Evolutionary conservation across 2,329 filamentous ascomycete genomes (phyloP), one percentile per base, ranked within the genome.

Genomic region (Colletotrichum kahawae): DNA sequence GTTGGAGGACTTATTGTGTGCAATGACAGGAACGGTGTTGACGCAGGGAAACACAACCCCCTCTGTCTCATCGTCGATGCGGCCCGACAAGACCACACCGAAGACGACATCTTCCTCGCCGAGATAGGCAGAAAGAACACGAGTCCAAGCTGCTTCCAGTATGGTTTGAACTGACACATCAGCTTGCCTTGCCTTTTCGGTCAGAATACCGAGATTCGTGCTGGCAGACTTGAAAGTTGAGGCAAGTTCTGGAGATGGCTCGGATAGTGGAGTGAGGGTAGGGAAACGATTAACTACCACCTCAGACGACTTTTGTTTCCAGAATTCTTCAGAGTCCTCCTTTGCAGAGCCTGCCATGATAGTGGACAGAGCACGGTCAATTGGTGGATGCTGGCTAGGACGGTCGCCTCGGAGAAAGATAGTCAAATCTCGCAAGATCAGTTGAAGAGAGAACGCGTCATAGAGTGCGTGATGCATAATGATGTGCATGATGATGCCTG

Each of bases 391-490:
- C 14, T 67, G n/a, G 5, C 38, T 18, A 2, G 78, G 66, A 7
- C 75, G 24, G 10, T 71, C 60, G 9, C 79, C 79, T 4, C 77
- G 68, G 7, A 88, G 51, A 8, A 81, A 38, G 2, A 62, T 64
- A 1, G 79, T 77, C 14, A 98, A 85, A 78, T 93, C 90, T 1
- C 86, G 80, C 3, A 98, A 83, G 1, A 98, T 88, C 1, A 87
- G 80, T 5, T 90, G 86, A 13, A 98, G 85, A 10, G 95, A 95
- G 54, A 91, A 88, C 0, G 95, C 96, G 84, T 98, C 96, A 78
- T 97, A 98, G 0, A 98, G 86, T 1, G 94, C 94, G 84, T 98
- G 96, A 77, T 97, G 93, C 4, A 95, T 87, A 2, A 86, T 81
- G 5, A 92, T 77, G 62, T 89, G 84, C 83, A 90, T 87, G 4